Evolutionary conservation across 2,329 filamentous ascomycete species (phyloP), one percentile per base, ranked within the genome.

Genomic region (Mycosphaerella sp.): DNA sequence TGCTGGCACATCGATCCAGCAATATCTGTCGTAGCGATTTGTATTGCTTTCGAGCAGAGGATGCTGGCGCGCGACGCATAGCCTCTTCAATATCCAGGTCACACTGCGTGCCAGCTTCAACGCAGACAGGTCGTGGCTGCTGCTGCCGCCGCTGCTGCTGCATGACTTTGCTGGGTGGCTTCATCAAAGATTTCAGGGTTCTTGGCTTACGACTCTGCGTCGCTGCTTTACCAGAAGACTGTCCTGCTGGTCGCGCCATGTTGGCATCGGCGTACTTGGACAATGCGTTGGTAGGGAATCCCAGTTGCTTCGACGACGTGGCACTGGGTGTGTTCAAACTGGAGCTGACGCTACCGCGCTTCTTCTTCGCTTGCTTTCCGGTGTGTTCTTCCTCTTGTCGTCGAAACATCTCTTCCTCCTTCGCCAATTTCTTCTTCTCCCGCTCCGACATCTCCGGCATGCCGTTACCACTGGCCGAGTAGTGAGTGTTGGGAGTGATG

Each of bases 381-480:
- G 74, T 72, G 54, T 77, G 74, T 60, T 80, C 78, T 56, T 83
- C 79, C 61, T 83, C 81, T 58, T 82, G 72, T 61, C 81, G 77
- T 58, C 81, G 77, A 58, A 84, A 84, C 55, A 83, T 77, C 59
- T 80, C 80, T 62, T 84, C 81, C 41, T 80, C 78, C 52, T 81
- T 80, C 51, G 80, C 79, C 45, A 85, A 74, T 67, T 85, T 85
- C 55, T 81, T 78, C 62, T 77, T 77, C 61, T 85, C 82, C 4
- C 82, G 76, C 57, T 80, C 81, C 1, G 82, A 84, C 57, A 84
- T 72, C 58, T 81, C 81, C 1, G 74, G 67, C 48, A 68, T 61
- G 12, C 58, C 59, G 2, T 56, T 70, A 8, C 73, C 76, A 53
- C 75, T 76, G 29, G 73, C 69, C 6, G 74, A 76, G 54, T 75